These are phyloP conservation scores for Candida neerlandica DNA, from an alignment of 1,139 yeast species.

Conservation along the genomic window DNA sequence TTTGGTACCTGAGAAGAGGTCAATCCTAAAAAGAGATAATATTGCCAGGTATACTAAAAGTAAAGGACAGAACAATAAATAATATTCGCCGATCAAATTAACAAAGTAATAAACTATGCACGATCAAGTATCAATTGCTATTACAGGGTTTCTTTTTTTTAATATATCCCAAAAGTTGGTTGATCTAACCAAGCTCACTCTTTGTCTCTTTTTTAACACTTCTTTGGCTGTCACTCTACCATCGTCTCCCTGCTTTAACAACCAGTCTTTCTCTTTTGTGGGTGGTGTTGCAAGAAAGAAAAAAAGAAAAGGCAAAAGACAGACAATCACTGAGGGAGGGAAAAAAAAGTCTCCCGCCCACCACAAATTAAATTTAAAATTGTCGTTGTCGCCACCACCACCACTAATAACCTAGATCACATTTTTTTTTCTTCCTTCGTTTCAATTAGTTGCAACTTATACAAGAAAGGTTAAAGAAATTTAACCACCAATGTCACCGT, in stretches of 20 bases:
- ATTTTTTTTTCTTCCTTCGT: background rate
- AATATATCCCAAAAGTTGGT: background rate
- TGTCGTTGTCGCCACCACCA: conserved; percentile 3
- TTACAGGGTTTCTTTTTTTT: background rate
- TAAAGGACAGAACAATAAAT: no score
- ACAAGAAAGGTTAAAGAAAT: background rate
- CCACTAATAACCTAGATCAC: conserved; percentile 3
- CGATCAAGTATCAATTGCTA: background rate
- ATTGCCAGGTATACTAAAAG: background rate
- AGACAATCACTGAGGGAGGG: background rate
- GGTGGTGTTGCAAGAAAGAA: background rate
- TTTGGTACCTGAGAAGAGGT: background rate
- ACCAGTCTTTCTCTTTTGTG: background rate
- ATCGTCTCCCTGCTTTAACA: no score
- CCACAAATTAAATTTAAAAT: background rate
- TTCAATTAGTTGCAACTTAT: background rate
- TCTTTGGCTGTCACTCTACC: no score
- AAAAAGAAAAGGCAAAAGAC: background rate
- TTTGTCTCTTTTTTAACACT: no score
- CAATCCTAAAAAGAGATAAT: background rate
- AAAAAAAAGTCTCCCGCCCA: conserved; percentile 2
- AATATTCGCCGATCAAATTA: no score
- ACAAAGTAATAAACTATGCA: background rate
- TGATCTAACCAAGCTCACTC: background rate
- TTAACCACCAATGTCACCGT: conserved; percentile 4